phyloP scores from a whole-genome alignment of 2,329 filamentous ascomycete genomes.

The Colletotrichum orchidophilum region DNA sequence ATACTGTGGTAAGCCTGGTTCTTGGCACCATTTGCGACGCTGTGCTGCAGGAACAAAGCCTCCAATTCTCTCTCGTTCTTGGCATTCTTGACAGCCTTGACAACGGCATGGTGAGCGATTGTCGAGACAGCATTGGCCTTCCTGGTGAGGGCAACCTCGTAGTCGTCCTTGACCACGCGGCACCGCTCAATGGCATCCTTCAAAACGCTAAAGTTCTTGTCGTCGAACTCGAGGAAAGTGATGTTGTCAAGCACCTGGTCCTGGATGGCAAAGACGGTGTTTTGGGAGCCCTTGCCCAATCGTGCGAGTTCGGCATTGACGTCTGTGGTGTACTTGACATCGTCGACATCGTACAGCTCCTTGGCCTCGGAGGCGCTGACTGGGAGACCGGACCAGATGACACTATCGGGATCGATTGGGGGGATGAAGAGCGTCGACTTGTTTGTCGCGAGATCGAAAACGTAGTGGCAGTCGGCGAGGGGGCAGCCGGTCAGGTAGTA shows the following conservation, averaged over 20 bases:
- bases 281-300: conserved; percentile 50
- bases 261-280: conserved; percentile 78
- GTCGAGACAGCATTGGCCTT: conserved; percentile 77
- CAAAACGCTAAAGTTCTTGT: conserved; percentile 61
- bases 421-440: conserved; percentile 91
- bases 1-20: conserved; percentile 91
- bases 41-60: conserved; percentile 80
- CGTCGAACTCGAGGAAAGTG: conserved; percentile 67
- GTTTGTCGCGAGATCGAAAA: conserved; percentile 80
- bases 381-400: conserved; percentile 94
- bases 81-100: conserved; percentile 69
- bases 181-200: conserved; percentile 73
- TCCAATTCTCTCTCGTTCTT: conserved; percentile 86
- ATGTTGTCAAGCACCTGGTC: conserved; percentile 78
- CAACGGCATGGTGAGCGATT: conserved; percentile 71
- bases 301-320: conserved; percentile 77
- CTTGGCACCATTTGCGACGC: conserved; percentile 77
- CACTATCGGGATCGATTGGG: conserved; percentile 84
- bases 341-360: conserved; percentile 82
- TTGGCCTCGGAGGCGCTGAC: conserved; percentile 80
- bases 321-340: conserved; percentile 76
- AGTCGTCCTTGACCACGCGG: conserved; percentile 78
- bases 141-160: conserved; percentile 77
- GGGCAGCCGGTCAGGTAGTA: conserved; percentile 91
- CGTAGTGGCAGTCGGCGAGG: conserved; percentile 80